phyloP scores from a whole-genome alignment of 768 basidiomycete species.

The Collybia mongolica region DNA sequence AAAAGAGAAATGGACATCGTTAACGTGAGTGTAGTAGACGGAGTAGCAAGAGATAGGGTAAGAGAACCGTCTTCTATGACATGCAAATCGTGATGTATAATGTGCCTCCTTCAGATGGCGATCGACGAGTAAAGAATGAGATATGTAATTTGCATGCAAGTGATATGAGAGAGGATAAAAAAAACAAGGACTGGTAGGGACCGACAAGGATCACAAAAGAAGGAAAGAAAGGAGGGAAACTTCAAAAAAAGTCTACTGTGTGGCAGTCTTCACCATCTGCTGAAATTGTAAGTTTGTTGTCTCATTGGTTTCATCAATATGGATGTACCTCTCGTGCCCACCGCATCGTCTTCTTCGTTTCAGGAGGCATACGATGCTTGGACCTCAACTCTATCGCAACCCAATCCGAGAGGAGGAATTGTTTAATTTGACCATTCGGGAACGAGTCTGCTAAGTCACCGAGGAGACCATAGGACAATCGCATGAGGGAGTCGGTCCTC shows the following conservation, averaged over 20 bases:
- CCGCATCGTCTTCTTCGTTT: conserved; percentile 86
- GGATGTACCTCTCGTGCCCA: conserved; percentile 88
- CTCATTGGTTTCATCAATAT: neutral
- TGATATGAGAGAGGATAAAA: conserved; percentile 30
- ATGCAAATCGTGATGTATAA: conserved; percentile 52
- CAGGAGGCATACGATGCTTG: conserved; percentile 69
- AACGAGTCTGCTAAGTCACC: conserved; percentile 93
- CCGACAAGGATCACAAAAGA: conserved; percentile 14
- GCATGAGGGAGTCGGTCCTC: conserved; percentile 72
- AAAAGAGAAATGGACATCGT: conserved; percentile 3
- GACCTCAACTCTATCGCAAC: conserved; percentile 68
- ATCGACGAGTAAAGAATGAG: conserved; percentile 30
- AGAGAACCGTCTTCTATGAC: conserved; percentile 49
- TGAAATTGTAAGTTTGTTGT: neutral
- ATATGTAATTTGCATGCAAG: conserved; percentile 53
- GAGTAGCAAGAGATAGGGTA: conserved; percentile 12
- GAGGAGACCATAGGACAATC: conserved; percentile 79
- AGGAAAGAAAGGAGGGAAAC: conserved; percentile 18
- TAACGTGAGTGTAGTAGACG: conserved; percentile 8
- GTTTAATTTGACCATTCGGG: conserved; percentile 79
- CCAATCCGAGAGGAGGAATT: conserved; percentile 78
- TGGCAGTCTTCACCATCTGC: conserved; percentile 80
- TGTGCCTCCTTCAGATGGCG: conserved; percentile 77
- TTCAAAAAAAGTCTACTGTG: conserved; percentile 50
- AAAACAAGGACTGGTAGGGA: conserved; percentile 19